Percentiles rank a stretch among this genome's conserved stretches.
These are phyloP conservation scores for Saccharomycopsis guyanensis DNA, from an alignment of 805 yeast species.

Conservation along the genomic window DNA sequence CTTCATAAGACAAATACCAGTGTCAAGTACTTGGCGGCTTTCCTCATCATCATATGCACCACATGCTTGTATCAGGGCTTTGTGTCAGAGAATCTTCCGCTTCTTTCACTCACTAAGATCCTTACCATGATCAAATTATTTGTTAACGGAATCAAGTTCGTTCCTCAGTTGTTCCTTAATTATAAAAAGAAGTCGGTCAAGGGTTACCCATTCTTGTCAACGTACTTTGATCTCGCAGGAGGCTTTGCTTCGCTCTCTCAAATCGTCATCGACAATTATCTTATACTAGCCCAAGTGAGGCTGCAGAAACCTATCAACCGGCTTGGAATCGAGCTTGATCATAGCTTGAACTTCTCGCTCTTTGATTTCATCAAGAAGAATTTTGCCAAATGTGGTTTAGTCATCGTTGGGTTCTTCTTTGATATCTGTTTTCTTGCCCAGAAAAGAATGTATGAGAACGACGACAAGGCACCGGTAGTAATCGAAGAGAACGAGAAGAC, in stretches of 20 bases:
- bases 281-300: slow-evolving; percentile 14
- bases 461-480: neutral
- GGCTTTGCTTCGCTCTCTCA: slow-evolving; percentile 16
- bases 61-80: slow-evolving; percentile 14
- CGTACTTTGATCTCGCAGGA: slow-evolving; percentile 18
- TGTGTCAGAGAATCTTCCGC: slow-evolving; percentile 11
- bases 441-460: slow-evolving; percentile 13
- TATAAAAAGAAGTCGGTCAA: slow-evolving; percentile 19
- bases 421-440: slow-evolving; percentile 20
- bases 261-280: slow-evolving; percentile 16
- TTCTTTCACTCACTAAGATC: slow-evolving; percentile 15
- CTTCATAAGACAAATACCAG: slow-evolving; percentile 5
- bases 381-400: slow-evolving; percentile 21
- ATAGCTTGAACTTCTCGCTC: slow-evolving; percentile 15
- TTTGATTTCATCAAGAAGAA: slow-evolving; percentile 20
- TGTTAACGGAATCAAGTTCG: slow-evolving; percentile 18
- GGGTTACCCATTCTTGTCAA: slow-evolving; percentile 18
- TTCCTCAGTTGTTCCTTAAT: slow-evolving; percentile 20
- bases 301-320: slow-evolving; percentile 14
- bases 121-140: slow-evolving; percentile 19
- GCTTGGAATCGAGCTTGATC: slow-evolving; percentile 19
- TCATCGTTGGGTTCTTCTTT: slow-evolving; percentile 19
- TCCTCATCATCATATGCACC: slow-evolving; percentile 1
- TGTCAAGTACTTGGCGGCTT: slow-evolving; percentile 11
- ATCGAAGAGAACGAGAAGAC: neutral